Evolutionary conservation across 2,329 filamentous ascomycete species (phyloP).

Genomic region (Parascedosporium putredinis): DNA sequence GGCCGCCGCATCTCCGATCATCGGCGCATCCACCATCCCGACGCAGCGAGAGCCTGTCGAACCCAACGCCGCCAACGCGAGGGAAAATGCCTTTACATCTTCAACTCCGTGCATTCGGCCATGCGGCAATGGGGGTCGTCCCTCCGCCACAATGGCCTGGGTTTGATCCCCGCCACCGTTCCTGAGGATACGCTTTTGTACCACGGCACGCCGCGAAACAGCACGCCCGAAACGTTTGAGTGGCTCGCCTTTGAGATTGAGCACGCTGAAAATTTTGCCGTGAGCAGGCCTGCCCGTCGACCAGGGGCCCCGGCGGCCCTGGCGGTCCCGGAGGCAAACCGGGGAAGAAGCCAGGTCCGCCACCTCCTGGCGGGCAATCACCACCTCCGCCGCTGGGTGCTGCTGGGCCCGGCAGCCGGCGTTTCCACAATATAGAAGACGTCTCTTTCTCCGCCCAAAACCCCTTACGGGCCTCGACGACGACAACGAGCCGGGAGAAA

Average conservation of each 20-base stretch:
- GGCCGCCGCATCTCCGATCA: slow-evolving; percentile 14
- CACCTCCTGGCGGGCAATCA: background rate
- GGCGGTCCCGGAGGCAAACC: background rate
- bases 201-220: slow-evolving; percentile 43
- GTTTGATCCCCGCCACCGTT: slow-evolving; percentile 55
- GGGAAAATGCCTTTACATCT: slow-evolving; percentile 51
- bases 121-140: slow-evolving; percentile 67
- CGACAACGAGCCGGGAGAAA: slow-evolving; percentile 9
- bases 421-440: too few relatives aligned
- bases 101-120: slow-evolving; percentile 62
- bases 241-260: slow-evolving; percentile 73
- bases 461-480: background rate
- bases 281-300: slow-evolving; percentile 10
- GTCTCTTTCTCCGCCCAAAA: background rate
- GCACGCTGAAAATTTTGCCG: slow-evolving; percentile 57
- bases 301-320: too few relatives aligned
- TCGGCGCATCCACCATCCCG: background rate
- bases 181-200: slow-evolving; percentile 56
- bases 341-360: background rate
- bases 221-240: slow-evolving; percentile 43
- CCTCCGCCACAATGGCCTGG: slow-evolving; percentile 66
- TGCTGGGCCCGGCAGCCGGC: too few relatives aligned
- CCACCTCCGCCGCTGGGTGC: too few relatives aligned
- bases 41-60: slow-evolving; percentile 11
- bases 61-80: slow-evolving; percentile 27